Evolutionary conservation across 371 early-diverging fungal genomes (phyloP), one percentile per base, ranked within the genome.

Genomic region (Zancudomyces culisetae): DNA sequence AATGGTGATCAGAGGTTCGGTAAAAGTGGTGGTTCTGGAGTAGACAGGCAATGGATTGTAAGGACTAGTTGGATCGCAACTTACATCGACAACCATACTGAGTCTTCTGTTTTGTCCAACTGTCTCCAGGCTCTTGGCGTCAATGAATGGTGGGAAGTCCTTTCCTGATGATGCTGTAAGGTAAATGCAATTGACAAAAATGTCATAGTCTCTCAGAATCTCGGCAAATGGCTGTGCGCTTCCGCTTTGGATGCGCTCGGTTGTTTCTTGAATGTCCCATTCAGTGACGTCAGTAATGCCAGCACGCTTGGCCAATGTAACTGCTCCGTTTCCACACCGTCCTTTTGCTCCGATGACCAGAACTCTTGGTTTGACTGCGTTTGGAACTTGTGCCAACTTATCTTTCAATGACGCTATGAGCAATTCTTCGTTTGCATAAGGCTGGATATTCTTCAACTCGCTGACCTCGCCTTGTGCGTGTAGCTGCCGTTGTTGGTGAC

Each of bases 171-270:
- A n/a, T 49, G 79, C 61, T 61, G 78, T 78, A 51, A 96, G 79
- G 62, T 96, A 96, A 69, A 96, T 93, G 71, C 92, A 96, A 79
- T 96, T 96, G 76, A 96, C 80, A 69, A 96, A 96, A 62, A 94
- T 83, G 62, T 91, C 90, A 53, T 74, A 66, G 46, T 80, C 76
- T n/a, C n/a, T n/a, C 54, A 87, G 62, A 52, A 96, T 94, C 59
- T 90, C 87, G 29, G 70, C 69, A 75, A 94, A 96, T 43, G 97
- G 97, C 19, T 94, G 94, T 35, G 93, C 94, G 40, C 63, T 73
- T n/a, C n/a, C n/a, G n/a, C n/a, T n/a, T n/a, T n/a, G n/a, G n/a
- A n/a, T n/a, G n/a, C n/a, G n/a, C n/a, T n/a, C n/a, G 64, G 79
- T 79, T 53, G 97, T 96, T 70, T 96, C 94, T 49, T 75, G 79